Percentiles rank a stretch among this genome's conserved stretches.
Evolutionary conservation across 306 rosid genomes (phyloP).

Genomic region (Notholithocarpus densiflorus): DNA sequence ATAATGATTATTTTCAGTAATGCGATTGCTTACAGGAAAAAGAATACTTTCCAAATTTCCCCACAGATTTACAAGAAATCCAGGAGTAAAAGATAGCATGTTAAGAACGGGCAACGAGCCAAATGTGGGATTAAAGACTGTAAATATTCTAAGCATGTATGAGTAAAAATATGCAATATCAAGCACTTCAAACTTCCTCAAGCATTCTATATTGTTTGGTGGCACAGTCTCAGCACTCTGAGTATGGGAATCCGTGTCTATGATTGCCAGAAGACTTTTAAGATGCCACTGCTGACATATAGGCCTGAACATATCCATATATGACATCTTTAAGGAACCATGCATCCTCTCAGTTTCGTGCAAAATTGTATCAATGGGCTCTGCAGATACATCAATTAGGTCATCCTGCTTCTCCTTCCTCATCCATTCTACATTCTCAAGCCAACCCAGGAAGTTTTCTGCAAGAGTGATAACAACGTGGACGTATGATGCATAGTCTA

Average conservation of each 20-base stretch:
- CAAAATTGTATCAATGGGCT: conserved; percentile 30
- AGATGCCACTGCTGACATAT: conserved; percentile 94
- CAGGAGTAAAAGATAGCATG: conserved; percentile 93
- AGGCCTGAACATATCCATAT: conserved; percentile 69
- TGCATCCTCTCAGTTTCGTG: conserved; percentile 35
- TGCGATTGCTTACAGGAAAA: conserved; percentile 45
- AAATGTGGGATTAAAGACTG: conserved; percentile 57
- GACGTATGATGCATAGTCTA: conserved; percentile 59
- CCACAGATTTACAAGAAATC: conserved; percentile 80
- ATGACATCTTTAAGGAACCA: conserved; percentile 49
- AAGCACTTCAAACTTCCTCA: conserved; percentile 54
- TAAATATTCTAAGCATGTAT: conserved; percentile 64
- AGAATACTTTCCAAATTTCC: conserved; percentile 57
- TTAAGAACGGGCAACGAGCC: conserved; percentile 80
- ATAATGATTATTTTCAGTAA: conserved; percentile 24
- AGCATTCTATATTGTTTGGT: conserved; percentile 37
- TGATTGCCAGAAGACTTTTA: conserved; percentile 59
- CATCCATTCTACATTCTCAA: conserved; percentile 52
- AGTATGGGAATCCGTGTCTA: conserved; percentile 24
- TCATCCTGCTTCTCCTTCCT: conserved; percentile 41
- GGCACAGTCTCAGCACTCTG: conserved; percentile 28
- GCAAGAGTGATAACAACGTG: conserved; percentile 58
- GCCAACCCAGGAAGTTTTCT: conserved; percentile 55
- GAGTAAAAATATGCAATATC: conserved; percentile 79
- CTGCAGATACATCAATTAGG: conserved; percentile 34